Percentiles rank a stretch among this genome's conserved stretches.
Conservation (phyloP, 2,329 filamentous ascomycete species). For the Colletotrichum falcatum region DNA sequence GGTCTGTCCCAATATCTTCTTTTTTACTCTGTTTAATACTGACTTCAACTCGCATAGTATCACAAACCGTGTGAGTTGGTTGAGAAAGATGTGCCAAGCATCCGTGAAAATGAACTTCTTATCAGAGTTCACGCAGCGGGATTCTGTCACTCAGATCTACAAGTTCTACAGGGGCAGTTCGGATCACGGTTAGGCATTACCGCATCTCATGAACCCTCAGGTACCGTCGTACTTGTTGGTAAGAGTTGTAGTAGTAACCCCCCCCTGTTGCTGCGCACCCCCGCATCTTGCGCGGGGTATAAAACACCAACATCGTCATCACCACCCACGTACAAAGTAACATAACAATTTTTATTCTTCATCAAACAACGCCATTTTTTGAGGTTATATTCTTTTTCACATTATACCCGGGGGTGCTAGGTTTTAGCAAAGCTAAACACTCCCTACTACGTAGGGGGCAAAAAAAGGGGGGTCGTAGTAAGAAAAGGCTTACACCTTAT, state of each 20-base stretch:
- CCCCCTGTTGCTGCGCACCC: too few relatives aligned
- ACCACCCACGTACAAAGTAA: too few relatives aligned
- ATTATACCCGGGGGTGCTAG: too few relatives aligned
- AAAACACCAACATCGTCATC: too few relatives aligned
- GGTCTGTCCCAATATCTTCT: slow-evolving; percentile 10
- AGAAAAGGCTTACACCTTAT: too few relatives aligned
- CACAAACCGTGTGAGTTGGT: slow-evolving; percentile 47
- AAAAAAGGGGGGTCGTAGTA: too few relatives aligned
- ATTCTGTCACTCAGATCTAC: slow-evolving; percentile 54
- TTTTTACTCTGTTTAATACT: not conserved
- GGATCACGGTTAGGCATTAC: slow-evolving; percentile 47
- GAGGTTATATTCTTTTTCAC: too few relatives aligned
- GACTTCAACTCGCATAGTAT: slow-evolving; percentile 45
- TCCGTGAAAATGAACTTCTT: slow-evolving; percentile 47
- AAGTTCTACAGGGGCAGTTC: slow-evolving; percentile 51
- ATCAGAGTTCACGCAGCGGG: slow-evolving; percentile 50
- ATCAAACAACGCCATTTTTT: too few relatives aligned
- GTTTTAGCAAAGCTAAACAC: too few relatives aligned
- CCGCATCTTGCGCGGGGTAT: too few relatives aligned
- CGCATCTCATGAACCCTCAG: slow-evolving; percentile 53
- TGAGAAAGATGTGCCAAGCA: slow-evolving; percentile 42
- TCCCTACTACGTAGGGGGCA: too few relatives aligned
- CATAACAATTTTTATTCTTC: too few relatives aligned
- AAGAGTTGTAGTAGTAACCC: slow-evolving; percentile 33
- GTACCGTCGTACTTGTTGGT: slow-evolving; percentile 48